These are phyloP conservation scores for Evernia prunastri DNA, from an alignment of 495 filamentous ascomycete species.

Conservation along the genomic window DNA sequence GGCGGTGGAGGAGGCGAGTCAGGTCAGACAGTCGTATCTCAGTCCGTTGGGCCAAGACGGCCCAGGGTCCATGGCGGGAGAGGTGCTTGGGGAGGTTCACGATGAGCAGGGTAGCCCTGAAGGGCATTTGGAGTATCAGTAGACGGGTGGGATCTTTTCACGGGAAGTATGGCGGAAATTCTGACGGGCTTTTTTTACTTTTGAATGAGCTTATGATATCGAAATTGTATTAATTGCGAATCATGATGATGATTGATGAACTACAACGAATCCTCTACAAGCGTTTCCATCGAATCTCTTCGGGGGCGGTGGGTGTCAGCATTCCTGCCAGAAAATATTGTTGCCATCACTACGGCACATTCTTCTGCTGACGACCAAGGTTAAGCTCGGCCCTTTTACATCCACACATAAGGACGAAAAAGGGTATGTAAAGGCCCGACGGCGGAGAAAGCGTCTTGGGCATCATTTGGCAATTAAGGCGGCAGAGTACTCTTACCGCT, in stretches of 20 bases:
- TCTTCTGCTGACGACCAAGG: neutral
- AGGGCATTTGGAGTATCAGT: neutral
- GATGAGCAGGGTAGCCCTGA: neutral
- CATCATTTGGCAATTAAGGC: neutral
- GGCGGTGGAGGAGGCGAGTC: neutral
- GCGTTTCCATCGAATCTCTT: neutral
- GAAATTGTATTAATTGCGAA: neutral
- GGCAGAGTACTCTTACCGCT: neutral
- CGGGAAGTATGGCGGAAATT: neutral
- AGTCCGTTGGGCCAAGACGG: neutral
- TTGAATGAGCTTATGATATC: neutral
- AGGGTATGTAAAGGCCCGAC: neutral
- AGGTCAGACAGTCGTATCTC: neutral
- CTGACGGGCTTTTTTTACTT: neutral
- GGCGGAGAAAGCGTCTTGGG: neutral
- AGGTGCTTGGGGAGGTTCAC: constrained; percentile 5
- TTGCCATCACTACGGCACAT: neutral
- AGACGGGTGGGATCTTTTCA: neutral
- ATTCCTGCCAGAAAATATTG: neutral
- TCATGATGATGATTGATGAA: neutral
- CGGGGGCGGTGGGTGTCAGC: neutral
- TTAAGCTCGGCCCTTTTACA: too few species aligned
- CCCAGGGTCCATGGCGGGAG: neutral
- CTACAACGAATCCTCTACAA: neutral
- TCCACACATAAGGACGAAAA: too few species aligned